Conservation (phyloP, 768 basidiomycete genomes). For the Hygrophorus russula region DNA sequence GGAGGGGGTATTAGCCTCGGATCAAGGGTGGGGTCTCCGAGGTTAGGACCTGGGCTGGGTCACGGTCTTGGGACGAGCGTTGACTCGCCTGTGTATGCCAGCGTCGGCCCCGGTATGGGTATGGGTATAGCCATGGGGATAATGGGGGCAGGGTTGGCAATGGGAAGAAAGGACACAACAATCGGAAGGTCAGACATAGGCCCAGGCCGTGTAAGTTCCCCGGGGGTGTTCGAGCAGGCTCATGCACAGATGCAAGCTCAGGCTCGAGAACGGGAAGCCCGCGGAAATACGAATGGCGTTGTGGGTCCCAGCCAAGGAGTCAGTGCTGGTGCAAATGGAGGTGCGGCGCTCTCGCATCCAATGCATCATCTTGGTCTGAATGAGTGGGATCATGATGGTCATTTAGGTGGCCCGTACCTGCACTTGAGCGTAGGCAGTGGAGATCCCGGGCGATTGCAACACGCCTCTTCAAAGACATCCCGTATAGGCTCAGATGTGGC, state of each 20-base stretch:
- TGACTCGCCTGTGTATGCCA: neutral
- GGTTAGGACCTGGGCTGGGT: neutral
- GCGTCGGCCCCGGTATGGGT: neutral
- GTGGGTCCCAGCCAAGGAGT: neutral
- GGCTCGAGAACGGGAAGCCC: neutral
- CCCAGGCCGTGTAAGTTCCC: neutral
- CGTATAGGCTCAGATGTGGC: neutral
- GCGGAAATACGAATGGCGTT: neutral
- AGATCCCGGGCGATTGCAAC: too few relatives aligned
- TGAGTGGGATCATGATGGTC: too few relatives aligned
- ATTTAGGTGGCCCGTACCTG: too few relatives aligned
- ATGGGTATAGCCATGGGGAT: neutral
- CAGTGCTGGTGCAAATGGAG: conserved; percentile 1
- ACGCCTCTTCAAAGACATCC: neutral
- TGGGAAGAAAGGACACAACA: neutral
- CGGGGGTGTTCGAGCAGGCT: neutral
- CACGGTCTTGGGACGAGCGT: neutral
- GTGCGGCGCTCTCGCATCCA: neutral
- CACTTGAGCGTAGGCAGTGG: too few relatives aligned
- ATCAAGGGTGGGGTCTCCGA: neutral
- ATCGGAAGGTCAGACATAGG: too few relatives aligned
- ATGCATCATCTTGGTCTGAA: neutral
- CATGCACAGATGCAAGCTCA: neutral
- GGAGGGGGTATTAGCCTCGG: conserved; percentile 2
- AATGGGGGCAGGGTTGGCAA: neutral